Base-by-base conservation (phyloP, 2,329 filamentous ascomycete genomes). In the Magnaporthiopsis poae region DNA sequence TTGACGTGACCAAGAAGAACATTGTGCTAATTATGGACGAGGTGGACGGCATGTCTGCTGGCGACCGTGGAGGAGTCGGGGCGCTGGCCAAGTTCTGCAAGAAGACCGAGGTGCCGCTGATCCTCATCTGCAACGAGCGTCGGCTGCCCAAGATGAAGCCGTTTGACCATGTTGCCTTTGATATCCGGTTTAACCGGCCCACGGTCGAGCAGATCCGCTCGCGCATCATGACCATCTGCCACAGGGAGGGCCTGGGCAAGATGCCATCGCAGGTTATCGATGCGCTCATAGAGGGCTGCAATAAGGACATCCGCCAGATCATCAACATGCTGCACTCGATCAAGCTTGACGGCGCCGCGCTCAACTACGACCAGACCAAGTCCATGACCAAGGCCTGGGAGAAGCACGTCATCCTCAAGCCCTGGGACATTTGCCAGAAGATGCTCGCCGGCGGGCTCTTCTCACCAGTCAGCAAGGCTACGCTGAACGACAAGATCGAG, bases 271-370 rank as follows among this genome's bases (percentile, higher is more conserved):
- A 87, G 66, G 94, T 96, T 25, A 86, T 99, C 66, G 94, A 98
- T 75, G 92, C 93, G 25, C 83, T 99, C 62, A 97, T 99, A 67
- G 94, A 98, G 78, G 95, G 95, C 27, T 96, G 90, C 69, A 91
- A 94, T 77, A 92, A 95, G 66, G 95, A 99, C 75, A 99, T 99
- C 69, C 88, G 95, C 59, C 95, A 98, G 77, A 93, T 98, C 68
- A 95, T 99, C 78, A 99, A 99, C 79, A 99, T 99, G 95, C 84
- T 99, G 66, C 91, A 92, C 0, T 96, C 95, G 0, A 90, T 92
- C 63, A 98, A 96, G 76, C 83, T 99, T 5, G 94, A 97, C 71
- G 88, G 92, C 73, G 82, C 83, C 27, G 85, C 85, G 18, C 90
- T 98, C 84, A 86, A 89, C 73, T 98, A 87, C 72, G 90, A 96